These are phyloP conservation scores for Mycena vitilis DNA, from an alignment of 768 basidiomycete species.

Conservation along the genomic window DNA sequence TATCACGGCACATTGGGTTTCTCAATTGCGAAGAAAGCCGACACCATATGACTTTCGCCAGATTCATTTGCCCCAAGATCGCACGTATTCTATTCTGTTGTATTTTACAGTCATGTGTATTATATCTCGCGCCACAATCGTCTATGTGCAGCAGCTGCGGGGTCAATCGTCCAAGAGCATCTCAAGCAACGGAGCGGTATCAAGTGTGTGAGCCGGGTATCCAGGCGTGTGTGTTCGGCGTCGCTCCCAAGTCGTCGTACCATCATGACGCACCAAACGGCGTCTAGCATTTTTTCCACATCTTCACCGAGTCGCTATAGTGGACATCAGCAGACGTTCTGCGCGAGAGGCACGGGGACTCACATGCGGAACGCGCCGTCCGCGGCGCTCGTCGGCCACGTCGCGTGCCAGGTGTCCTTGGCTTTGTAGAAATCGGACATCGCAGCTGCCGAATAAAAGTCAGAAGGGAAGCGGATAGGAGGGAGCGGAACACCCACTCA, in stretches of 20 bases:
- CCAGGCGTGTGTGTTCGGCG: slow-evolving; percentile 5
- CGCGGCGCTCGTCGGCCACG: slow-evolving; percentile 73
- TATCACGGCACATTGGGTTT: too few species aligned
- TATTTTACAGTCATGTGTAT: too few species aligned
- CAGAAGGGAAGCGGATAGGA: background rate
- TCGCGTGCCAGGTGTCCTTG: slow-evolving; percentile 72
- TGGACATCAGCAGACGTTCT: background rate
- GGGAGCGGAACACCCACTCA: slow-evolving; percentile 49
- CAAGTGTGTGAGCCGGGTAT: slow-evolving; percentile 21
- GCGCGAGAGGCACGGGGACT: slow-evolving; percentile 41
- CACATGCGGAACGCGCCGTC: slow-evolving; percentile 80
- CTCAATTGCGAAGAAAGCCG: too few species aligned
- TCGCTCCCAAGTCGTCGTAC: background rate
- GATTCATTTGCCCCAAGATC: too few species aligned
- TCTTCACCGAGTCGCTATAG: slow-evolving; percentile 59
- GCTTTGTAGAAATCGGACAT: slow-evolving; percentile 76
- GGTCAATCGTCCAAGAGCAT: slow-evolving; percentile 10
- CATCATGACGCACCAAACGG: background rate
- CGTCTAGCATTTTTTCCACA: slow-evolving; percentile 56
- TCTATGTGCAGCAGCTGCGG: slow-evolving; percentile 5
- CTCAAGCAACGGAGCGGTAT: slow-evolving; percentile 8
- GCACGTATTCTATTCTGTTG: too few species aligned
- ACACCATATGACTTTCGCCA: too few species aligned
- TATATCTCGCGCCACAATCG: background rate
- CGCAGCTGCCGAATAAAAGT: slow-evolving; percentile 52